These are phyloP conservation scores for Agaricus subrufescens DNA, from an alignment of 768 basidiomycete species.

Conservation along the genomic window DNA sequence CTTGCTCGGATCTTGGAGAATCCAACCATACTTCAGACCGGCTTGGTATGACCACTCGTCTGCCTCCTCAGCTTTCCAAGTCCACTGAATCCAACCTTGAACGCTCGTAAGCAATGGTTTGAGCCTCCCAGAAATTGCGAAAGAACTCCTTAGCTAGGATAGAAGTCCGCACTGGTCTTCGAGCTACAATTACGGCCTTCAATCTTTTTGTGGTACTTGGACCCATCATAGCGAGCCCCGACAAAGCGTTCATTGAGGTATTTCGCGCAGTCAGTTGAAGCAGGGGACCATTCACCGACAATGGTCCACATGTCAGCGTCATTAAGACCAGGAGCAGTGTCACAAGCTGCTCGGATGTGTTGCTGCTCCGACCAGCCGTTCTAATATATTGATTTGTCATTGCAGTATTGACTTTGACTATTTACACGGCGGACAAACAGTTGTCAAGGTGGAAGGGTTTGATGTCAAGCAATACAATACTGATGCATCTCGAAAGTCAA, in stretches of 20 bases:
- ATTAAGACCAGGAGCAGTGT: constrained; percentile 40
- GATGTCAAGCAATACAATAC: too few species aligned
- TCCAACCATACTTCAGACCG: constrained; percentile 80
- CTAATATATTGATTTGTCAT: too few species aligned
- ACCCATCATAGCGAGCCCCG: constrained; percentile 64
- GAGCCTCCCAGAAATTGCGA: constrained; percentile 78
- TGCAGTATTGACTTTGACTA: too few species aligned
- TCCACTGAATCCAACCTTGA: constrained; percentile 75
- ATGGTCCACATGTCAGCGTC: constrained; percentile 62
- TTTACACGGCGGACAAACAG: too few species aligned
- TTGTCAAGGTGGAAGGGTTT: too few species aligned
- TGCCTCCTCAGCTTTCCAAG: constrained; percentile 78
- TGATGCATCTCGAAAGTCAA: too few species aligned
- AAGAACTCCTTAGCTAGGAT: constrained; percentile 72
- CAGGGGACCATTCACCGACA: constrained; percentile 85
- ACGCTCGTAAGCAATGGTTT: constrained; percentile 67
- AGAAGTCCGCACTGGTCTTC: constrained; percentile 68
- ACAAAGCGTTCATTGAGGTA: constrained; percentile 78
- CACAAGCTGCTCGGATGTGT: constrained; percentile 59
- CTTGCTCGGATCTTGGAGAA: constrained; percentile 52
- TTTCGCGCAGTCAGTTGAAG: constrained; percentile 71
- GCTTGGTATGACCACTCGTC: constrained; percentile 91
- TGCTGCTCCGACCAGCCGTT: constrained; percentile 33
- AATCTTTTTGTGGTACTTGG: constrained; percentile 55
- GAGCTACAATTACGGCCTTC: constrained; percentile 41